Base-by-base conservation (phyloP, 2,329 filamentous ascomycete genomes). In the Fusarium sp. region DNA sequence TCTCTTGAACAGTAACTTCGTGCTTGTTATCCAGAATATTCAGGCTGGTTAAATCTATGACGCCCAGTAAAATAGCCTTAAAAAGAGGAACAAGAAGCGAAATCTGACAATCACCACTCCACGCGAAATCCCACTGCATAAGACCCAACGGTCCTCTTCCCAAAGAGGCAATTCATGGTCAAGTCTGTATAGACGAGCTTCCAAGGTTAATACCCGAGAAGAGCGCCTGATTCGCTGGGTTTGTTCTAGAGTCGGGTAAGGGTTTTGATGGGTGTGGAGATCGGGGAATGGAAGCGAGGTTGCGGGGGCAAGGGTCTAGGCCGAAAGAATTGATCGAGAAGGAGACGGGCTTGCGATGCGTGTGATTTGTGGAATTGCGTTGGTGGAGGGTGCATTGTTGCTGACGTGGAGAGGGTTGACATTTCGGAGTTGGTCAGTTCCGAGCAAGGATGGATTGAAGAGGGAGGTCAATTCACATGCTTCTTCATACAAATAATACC, bases 241-340 rank as follows among this genome's bases (percentile, higher is more conserved):
- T 46, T 37, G 46, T 53, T 63, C 54, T 42, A 64, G 60, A 52
- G 50, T 62, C 58, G 72, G 62, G 68, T 67, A 64, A 67, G 56
- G 50, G 21, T 33, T 54, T 30, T 33, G 40, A 54, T 33, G 52
- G 32, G 38, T 47, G 64, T 69, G 60, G 59, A 53, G 58, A 66
- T 66, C 40, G 32, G 47, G 33, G 61, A 40, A 46, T 56, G 58
- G 43, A 75, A 64, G 59, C 71, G 63, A 69, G 54, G 64, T 74
- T 72, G 73, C 70, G 75, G 72, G 72, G 73, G 64, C 35, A 32
- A 33, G 61, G 59, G 28, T 46, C 47, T 59, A 62, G 69, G 44
- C 52, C 33, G n/a, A 61, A 50, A 53, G 61, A 59, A 61, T 70
- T 66, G 54, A 62, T 64, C 60, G 59, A 64, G 74, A 66, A 71